These are phyloP conservation scores for Acorus calamus DNA, from an alignment of 106 monocot genomes.

Conservation along the genomic window DNA sequence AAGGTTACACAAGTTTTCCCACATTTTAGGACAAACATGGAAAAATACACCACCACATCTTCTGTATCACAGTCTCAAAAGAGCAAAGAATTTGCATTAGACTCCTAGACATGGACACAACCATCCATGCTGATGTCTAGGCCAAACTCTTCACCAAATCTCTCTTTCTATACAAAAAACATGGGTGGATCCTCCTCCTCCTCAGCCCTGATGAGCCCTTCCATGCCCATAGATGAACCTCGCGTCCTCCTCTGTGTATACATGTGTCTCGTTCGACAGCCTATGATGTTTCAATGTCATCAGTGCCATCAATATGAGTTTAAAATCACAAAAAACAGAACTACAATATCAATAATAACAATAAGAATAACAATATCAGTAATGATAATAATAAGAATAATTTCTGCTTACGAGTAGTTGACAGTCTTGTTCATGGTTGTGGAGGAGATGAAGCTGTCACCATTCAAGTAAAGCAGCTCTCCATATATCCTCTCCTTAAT, in stretches of 20 bases:
- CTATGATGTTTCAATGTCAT: constrained; percentile 13
- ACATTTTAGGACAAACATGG: no score
- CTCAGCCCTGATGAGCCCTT: constrained; percentile 30
- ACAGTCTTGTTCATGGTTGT: constrained; percentile 72
- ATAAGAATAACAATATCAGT: no score
- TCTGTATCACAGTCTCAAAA: no score
- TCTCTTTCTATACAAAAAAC: not conserved
- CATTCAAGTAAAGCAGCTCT: constrained; percentile 50
- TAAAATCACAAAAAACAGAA: no score
- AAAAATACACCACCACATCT: no score
- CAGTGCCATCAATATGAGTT: no score
- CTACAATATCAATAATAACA: no score
- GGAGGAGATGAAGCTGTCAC: constrained; percentile 45
- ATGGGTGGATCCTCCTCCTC: not conserved
- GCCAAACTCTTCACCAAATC: not conserved
- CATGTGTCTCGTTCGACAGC: constrained; percentile 59
- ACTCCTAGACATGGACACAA: no score
- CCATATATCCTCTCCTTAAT: constrained; percentile 51
- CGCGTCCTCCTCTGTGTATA: constrained; percentile 72
- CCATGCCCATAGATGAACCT: constrained; percentile 73
- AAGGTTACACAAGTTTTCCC: no score
- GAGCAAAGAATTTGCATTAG: no score
- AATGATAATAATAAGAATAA: no score
- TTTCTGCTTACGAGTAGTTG: constrained; percentile 30
- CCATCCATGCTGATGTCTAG: no score